A percentile compares a stretch with the other conserved stretches of the same genome.
phyloP scores from a whole-genome alignment of 441 rosid genomes.

The Eugenia klotzschiana region DNA sequence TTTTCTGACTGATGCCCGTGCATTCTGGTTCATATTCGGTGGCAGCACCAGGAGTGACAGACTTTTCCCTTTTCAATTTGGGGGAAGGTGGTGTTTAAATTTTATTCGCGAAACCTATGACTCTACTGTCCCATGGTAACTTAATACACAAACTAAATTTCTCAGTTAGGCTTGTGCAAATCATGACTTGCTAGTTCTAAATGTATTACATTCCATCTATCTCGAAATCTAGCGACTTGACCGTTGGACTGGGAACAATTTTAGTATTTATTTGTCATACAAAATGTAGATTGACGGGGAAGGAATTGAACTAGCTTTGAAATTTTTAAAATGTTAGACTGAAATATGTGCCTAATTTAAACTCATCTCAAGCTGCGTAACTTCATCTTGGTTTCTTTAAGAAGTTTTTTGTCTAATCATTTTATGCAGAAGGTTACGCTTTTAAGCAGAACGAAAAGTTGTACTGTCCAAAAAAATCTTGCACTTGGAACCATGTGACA shows the following conservation, averaged over 20 bases:
- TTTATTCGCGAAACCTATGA: neutral
- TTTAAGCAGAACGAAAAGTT: neutral
- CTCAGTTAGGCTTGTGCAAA: neutral
- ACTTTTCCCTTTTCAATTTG: neutral
- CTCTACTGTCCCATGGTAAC: neutral
- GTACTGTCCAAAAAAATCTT: neutral
- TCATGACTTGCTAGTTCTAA: neutral
- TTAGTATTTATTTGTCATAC: neutral
- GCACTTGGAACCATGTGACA: neutral
- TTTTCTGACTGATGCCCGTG: neutral
- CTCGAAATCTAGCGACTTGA: neutral
- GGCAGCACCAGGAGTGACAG: neutral
- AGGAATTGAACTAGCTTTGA: neutral
- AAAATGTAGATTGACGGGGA: neutral
- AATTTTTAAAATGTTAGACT: neutral
- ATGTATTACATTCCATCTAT: neutral
- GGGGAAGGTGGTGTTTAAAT: neutral
- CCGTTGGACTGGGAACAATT: neutral
- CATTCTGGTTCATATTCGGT: neutral
- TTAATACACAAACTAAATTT: neutral
- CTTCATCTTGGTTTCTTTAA: neutral
- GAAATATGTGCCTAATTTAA: neutral
- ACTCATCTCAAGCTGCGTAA: neutral
- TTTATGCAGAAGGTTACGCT: neutral
- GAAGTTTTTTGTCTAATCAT: neutral